Evolutionary conservation across 139 green algal genomes (phyloP).

Genomic region (Pleodorina starrii): DNA sequence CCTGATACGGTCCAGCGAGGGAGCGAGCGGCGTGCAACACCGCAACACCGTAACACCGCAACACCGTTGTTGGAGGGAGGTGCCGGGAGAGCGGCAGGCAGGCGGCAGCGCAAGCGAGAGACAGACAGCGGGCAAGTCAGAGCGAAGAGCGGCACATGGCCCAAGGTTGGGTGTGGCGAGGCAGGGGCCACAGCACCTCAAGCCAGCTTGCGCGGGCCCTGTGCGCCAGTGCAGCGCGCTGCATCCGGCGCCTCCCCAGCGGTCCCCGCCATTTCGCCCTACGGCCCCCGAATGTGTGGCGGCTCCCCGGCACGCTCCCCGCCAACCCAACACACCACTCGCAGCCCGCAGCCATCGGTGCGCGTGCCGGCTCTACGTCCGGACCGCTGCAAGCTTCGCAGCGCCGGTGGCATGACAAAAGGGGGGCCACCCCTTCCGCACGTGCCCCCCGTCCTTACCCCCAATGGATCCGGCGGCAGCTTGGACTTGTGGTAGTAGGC

Average conservation of each 20-base stretch:
- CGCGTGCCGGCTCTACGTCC: not conserved
- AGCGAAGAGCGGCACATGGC: not conserved
- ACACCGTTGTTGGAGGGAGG: not conserved
- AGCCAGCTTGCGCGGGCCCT: no score
- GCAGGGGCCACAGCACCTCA: no score
- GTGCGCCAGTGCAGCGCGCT: no score
- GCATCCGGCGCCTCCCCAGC: no score
- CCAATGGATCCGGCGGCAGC: slow-evolving; percentile 18
- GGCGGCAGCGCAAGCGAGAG: not conserved
- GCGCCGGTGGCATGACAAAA: not conserved
- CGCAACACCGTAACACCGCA: no score
- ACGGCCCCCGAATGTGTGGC: no score
- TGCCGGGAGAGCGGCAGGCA: not conserved
- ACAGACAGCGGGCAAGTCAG: not conserved
- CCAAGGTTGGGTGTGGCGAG: not conserved
- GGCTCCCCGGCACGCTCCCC: not conserved
- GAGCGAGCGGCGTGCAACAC: no score
- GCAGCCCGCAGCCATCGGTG: no score
- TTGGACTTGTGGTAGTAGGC: slow-evolving; percentile 25
- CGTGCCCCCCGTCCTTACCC: not conserved
- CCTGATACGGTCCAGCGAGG: slow-evolving; percentile 3
- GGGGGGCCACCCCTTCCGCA: not conserved
- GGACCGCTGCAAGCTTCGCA: not conserved
- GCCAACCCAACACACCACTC: not conserved
- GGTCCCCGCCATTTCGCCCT: no score